Conservation (phyloP, 495 filamentous ascomycete genomes). For the Daldinia decipiens region DNA sequence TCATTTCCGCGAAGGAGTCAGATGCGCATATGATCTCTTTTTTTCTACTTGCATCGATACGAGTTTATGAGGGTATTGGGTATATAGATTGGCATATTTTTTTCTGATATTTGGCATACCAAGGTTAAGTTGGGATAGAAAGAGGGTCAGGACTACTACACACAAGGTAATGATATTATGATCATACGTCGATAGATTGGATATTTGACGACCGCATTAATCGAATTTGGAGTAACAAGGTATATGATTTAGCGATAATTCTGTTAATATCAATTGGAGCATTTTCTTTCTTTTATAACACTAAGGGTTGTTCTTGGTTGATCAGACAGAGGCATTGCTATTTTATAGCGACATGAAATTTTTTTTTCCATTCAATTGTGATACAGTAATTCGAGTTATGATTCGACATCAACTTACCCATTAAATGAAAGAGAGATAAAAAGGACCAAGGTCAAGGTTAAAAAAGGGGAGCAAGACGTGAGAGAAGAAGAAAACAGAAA, state of each 20-base stretch:
- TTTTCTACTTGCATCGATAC: neutral
- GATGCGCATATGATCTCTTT: neutral
- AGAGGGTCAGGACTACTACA: neutral
- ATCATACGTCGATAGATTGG: slow-evolving; percentile 17
- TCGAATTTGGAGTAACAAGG: neutral
- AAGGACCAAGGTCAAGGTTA: too few species aligned
- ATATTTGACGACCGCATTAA: neutral
- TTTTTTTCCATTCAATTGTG: too few species aligned
- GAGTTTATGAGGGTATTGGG: neutral
- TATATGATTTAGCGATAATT: neutral
- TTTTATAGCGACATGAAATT: neutral
- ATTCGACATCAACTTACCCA: too few species aligned
- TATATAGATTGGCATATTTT: neutral
- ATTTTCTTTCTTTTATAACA: too few species aligned
- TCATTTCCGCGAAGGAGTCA: neutral
- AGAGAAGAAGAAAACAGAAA: too few species aligned
- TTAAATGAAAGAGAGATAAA: too few species aligned
- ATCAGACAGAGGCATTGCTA: neutral
- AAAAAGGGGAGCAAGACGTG: too few species aligned
- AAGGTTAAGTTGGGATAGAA: slow-evolving; percentile 16
- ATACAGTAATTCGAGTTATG: too few species aligned
- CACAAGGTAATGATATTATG: slow-evolving; percentile 22
- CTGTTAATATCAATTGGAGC: neutral
- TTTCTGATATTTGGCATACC: neutral
- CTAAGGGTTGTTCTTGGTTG: too few species aligned